Conservation (phyloP, 805 yeast genomes). For the Cephaloascus albidus region DNA sequence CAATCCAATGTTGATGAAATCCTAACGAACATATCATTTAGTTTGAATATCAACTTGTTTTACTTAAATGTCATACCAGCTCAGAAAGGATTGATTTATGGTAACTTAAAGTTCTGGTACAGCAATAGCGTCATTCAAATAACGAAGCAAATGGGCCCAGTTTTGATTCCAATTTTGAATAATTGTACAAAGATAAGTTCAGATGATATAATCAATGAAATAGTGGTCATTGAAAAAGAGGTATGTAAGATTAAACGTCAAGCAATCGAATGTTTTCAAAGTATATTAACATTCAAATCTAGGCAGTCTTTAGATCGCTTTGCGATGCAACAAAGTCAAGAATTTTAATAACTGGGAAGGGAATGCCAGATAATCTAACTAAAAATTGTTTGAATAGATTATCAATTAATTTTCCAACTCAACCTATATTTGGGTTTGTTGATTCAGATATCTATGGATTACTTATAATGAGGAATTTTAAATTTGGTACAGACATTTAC, state of each 20-base stretch:
- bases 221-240: conserved; percentile 43
- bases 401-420: conserved; percentile 12
- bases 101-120: conserved; percentile 15
- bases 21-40: conserved; percentile 24
- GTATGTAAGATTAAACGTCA: no score
- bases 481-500: conserved; percentile 6
- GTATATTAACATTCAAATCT: no score
- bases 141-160: conserved; percentile 5
- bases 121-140: conserved; percentile 1
- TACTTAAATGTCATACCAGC: conserved; percentile 38
- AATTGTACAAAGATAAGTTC: conserved; percentile 1
- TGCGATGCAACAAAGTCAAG: conserved; percentile 8
- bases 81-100: conserved; percentile 48
- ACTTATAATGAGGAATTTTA: conserved; percentile 34
- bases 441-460: conserved; percentile 64
- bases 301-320: conserved; percentile 22
- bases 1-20: conserved; percentile 33
- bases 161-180: conserved; percentile 19
- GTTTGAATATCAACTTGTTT: conserved; percentile 26
- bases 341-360: conserved; percentile 51
- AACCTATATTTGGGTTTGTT: conserved; percentile 37
- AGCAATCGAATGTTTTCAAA: no score
- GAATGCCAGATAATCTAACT: conserved; percentile 56
- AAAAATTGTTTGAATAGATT: conserved; percentile 25
- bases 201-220: conserved; percentile 10